Evolutionary conservation across 2,329 filamentous ascomycete species (phyloP), one percentile per base, ranked within the genome.

Genomic region (Alternaria sp.): DNA sequence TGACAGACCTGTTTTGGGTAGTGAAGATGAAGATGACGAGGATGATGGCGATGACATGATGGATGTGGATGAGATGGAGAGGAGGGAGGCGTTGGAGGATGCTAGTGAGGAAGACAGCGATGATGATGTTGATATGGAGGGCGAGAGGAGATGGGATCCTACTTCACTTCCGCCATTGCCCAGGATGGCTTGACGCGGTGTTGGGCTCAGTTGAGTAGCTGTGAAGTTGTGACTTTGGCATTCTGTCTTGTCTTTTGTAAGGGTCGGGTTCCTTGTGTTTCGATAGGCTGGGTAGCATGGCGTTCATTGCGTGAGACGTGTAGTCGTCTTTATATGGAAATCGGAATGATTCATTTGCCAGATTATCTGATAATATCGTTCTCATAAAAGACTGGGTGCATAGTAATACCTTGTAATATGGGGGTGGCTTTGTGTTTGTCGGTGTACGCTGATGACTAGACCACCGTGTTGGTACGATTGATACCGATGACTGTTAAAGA

Each of bases 71-170:
- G 60, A 59, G n/a, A 28, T 56, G 43, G 54, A 56, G 18, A 53
- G 54, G 21, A 49, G 55, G 45, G 55, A 58, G n/a, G 45, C 28
- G 30, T 41, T 53, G 14, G 55, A 58, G 15, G 54, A 56, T 56
- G 54, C 43, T 20, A 56, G 54, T 23, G 79, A 80, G 18, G 74
- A 73, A 15, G 76, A 76, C 21, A 61, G 56, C 20, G 55, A 49
- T 10, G 55, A 58, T 23, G 55, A 60, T 41, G 58, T 56, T 11
- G 58, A 60, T 15, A 50, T 37, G 14, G 58, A 56, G n/a, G 56
- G 55, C n/a, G 58, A 53, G 47, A 47, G 55, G 8, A 57, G 51
- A 33, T 69, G 65, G 59, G 67, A 69, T 30, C 28, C 60, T 69
- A 69, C 51, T 69, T 74, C 21, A 69, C 71, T 55, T 69, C 76